A percentile compares a stretch with the other conserved stretches of the same genome.
These are phyloP conservation scores for Prunella vulgaris DNA, from an alignment of 257 asterid species.

Conservation along the genomic window DNA sequence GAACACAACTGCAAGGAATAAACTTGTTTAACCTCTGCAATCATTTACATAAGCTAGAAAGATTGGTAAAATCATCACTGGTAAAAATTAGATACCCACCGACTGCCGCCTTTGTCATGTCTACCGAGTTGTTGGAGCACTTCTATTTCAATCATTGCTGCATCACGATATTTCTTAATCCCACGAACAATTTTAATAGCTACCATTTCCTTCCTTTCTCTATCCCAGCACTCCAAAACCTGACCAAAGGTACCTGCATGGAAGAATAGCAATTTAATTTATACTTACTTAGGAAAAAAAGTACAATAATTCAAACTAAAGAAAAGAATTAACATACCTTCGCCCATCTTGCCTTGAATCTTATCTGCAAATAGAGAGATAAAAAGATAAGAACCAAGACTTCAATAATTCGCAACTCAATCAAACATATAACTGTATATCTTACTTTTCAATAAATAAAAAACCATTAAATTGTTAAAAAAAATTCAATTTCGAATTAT, in stretches of 20 bases:
- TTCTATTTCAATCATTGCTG: conserved; percentile 85
- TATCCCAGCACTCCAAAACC: conserved; percentile 94
- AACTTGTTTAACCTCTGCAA: conserved; percentile 71
- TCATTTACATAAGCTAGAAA: conserved; percentile 22
- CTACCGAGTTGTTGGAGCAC: conserved; percentile 85
- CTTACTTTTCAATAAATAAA: neutral
- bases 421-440: neutral
- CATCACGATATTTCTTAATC: conserved; percentile 78
- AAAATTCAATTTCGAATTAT: neutral
- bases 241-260: conserved; percentile 82
- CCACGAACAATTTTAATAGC: conserved; percentile 88
- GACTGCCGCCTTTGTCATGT: conserved; percentile 75
- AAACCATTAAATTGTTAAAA: neutral
- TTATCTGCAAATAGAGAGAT: conserved; percentile 50
- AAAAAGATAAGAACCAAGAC: neutral
- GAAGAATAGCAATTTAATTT: neutral
- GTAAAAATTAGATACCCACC: conserved; percentile 47
- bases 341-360: conserved; percentile 92
- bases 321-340: conserved; percentile 35
- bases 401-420: neutral
- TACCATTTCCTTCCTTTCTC: conserved; percentile 76
- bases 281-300: neutral
- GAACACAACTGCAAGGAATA: conserved; percentile 99
- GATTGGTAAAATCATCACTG: neutral
- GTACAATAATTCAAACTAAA: neutral